phyloP scores from a whole-genome alignment of 169 alveolate genomes.

The Babesia bovis region DNA sequence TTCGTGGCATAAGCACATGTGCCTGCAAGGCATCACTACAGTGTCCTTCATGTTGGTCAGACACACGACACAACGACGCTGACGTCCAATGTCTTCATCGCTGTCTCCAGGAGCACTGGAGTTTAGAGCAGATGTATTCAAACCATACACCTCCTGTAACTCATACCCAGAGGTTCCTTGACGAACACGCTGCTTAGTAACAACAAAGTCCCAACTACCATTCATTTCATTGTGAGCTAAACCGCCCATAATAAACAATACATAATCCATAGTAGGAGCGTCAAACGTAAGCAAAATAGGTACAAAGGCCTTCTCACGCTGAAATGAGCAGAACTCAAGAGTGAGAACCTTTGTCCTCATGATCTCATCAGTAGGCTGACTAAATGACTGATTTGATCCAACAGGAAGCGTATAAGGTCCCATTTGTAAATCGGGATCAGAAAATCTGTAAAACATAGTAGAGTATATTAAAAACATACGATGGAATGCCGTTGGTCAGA shows the following conservation, averaged over 20 bases:
- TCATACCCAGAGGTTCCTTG: slow-evolving; percentile 53
- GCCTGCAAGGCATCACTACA: slow-evolving; percentile 63
- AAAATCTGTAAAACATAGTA: slow-evolving; percentile 4
- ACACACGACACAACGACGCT: slow-evolving; percentile 42
- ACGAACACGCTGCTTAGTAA: slow-evolving; percentile 46
- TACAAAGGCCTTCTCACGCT: slow-evolving; percentile 18
- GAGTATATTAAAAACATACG: background rate
- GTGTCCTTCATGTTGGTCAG: slow-evolving; percentile 47
- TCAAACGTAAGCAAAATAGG: slow-evolving; percentile 44
- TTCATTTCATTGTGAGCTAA: background rate
- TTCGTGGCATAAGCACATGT: slow-evolving; percentile 53
- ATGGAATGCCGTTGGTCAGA: slow-evolving; percentile 40
- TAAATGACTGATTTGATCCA: slow-evolving; percentile 22
- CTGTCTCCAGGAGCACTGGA: background rate
- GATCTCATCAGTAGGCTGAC: background rate
- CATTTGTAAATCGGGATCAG: slow-evolving; percentile 4
- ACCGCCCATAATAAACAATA: slow-evolving; percentile 50
- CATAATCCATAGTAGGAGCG: slow-evolving; percentile 5
- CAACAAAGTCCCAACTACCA: slow-evolving; percentile 36
- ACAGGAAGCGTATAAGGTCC: slow-evolving; percentile 29
- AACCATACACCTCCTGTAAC: slow-evolving; percentile 68
- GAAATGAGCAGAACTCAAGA: slow-evolving; percentile 35
- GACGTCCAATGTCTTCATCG: background rate
- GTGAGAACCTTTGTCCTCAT: background rate
- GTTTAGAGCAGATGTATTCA: slow-evolving; percentile 39